Evolutionary conservation across 2,329 filamentous ascomycete species (phyloP).

Genomic region (Colletotrichum sp.): DNA sequence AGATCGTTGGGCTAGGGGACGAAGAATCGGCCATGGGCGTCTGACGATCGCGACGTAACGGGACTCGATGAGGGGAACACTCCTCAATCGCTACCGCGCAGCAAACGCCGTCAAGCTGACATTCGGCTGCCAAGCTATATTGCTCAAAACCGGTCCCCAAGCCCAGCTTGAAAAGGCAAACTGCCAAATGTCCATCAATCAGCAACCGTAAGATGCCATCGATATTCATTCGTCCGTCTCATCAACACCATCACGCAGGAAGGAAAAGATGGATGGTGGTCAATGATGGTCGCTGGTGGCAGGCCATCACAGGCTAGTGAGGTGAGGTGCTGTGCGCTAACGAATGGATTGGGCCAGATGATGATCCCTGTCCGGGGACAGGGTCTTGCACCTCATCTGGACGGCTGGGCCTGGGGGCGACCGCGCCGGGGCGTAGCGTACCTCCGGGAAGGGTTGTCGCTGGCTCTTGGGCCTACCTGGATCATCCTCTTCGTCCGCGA

Average conservation of each 20-base stretch:
- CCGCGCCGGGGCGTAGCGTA: neutral
- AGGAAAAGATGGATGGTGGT: neutral
- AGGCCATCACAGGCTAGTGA: neutral
- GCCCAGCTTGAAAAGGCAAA: neutral
- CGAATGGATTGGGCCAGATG: slow-evolving; percentile 9
- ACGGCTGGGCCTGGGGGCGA: neutral
- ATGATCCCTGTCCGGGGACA: slow-evolving; percentile 20
- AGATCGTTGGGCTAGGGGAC: neutral
- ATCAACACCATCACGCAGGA: neutral
- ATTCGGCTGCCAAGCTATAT: neutral
- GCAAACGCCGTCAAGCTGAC: neutral
- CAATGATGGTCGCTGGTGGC: neutral
- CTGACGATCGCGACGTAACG: neutral
- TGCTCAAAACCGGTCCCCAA: neutral
- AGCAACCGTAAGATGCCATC: neutral
- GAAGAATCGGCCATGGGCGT: too few species aligned
- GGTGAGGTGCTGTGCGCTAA: slow-evolving; percentile 7
- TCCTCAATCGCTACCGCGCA: neutral
- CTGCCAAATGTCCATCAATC: neutral
- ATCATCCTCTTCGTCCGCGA: slow-evolving; percentile 18
- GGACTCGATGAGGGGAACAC: neutral
- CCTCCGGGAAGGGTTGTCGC: neutral
- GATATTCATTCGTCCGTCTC: neutral
- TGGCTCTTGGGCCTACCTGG: slow-evolving; percentile 16
- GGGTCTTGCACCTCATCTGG: slow-evolving; percentile 11